A percentile compares a stretch with the other conserved stretches of the same genome.
These are phyloP conservation scores for Globisporangium mamillatum DNA, from an alignment of 352 stramenopile genomes.

Conservation along the genomic window DNA sequence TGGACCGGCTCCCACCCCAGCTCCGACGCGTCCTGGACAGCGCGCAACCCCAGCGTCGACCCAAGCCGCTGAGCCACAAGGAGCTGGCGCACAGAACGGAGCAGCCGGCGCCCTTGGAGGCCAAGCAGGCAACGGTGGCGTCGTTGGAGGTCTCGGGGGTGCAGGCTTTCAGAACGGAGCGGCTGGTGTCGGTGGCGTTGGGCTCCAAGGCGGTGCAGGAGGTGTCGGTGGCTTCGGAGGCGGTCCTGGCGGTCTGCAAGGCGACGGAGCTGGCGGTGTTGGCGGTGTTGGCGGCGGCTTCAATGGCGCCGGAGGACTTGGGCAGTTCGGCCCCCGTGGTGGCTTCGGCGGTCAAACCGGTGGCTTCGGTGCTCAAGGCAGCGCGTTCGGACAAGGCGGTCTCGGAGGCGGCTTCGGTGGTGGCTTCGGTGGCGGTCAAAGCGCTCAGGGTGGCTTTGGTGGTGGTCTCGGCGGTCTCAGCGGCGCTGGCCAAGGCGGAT, in stretches of 20 bases:
- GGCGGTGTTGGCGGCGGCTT: background rate
- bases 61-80: background rate
- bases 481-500: background rate
- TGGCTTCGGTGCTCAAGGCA: background rate
- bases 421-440: background rate
- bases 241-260: background rate
- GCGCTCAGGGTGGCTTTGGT: background rate
- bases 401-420: background rate
- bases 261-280: background rate
- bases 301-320: background rate
- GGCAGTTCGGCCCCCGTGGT: background rate
- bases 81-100: background rate
- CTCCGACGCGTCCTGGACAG: constrained; percentile 9
- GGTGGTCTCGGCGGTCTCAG: background rate
- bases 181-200: background rate
- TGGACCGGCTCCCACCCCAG: background rate
- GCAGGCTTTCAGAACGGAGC: background rate
- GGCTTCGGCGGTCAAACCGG: background rate
- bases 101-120: background rate
- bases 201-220: background rate
- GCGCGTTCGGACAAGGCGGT: background rate
- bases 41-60: background rate
- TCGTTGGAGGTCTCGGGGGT: background rate
- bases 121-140: background rate
- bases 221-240: background rate